phyloP scores from a whole-genome alignment of 176 grass and related monocot species.

The Aegilops tauschii region DNA sequence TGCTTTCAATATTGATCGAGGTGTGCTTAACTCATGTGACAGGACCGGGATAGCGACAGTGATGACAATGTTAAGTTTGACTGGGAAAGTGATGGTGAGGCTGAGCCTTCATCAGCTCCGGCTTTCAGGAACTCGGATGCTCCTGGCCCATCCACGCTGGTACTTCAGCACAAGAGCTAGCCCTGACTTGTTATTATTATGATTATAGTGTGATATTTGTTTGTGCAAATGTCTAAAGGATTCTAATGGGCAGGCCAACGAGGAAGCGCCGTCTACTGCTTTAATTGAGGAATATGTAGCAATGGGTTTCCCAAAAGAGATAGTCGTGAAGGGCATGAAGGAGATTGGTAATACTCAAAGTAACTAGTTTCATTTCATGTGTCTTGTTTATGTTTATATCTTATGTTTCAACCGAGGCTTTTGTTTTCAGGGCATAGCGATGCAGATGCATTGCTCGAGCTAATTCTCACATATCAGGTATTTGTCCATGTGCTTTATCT shows the following conservation, averaged over 20 bases:
- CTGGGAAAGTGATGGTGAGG: constrained; percentile 34
- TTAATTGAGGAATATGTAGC: constrained; percentile 30
- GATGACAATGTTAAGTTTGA: constrained; percentile 30
- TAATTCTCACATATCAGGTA: constrained; percentile 65
- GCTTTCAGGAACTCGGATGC: neutral
- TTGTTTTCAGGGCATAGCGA: constrained; percentile 51
- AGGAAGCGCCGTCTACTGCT: constrained; percentile 12
- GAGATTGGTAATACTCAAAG: constrained; percentile 37
- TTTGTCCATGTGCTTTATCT: neutral
- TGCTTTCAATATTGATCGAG: neutral
- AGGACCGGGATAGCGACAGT: constrained; percentile 43
- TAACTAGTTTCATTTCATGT: constrained; percentile 27
- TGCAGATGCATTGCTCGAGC: constrained; percentile 62
- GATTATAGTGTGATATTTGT: constrained; percentile 20
- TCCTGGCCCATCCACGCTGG: constrained; percentile 8
- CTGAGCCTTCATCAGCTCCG: neutral
- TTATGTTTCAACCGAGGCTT: constrained; percentile 1
- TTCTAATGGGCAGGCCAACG: constrained; percentile 26
- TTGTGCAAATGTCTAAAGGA: constrained; percentile 29
- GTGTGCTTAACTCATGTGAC: constrained; percentile 20
- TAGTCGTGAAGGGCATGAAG: constrained; percentile 43
- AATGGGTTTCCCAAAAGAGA: constrained; percentile 59
- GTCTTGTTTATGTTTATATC: constrained; percentile 6
- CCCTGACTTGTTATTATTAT: constrained; percentile 9
- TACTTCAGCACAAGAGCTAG: neutral